These are phyloP conservation scores for Myxozyma nipponensis DNA, from an alignment of 805 yeast genomes.

Conservation along the genomic window DNA sequence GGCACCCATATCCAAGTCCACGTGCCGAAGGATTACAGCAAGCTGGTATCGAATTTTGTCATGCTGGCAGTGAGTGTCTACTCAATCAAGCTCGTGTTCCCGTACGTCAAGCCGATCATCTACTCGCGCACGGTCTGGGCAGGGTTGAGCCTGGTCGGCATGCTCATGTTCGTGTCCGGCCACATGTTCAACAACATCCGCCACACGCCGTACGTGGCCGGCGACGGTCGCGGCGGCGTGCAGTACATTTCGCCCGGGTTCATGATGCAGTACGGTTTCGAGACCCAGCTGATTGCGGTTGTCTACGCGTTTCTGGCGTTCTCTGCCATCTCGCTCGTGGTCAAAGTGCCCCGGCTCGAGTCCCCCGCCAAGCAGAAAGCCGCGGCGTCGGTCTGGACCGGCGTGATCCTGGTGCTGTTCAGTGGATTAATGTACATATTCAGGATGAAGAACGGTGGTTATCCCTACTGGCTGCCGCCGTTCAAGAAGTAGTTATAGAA, in stretches of 20 bases:
- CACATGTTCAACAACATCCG: conserved; percentile 92
- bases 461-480: conserved; percentile 61
- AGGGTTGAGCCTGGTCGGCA: conserved; percentile 53
- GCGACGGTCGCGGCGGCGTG: conserved; percentile 41
- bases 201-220: conserved; percentile 53
- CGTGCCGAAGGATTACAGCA: conserved; percentile 36
- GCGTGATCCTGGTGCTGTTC: conserved; percentile 52
- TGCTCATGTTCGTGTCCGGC: conserved; percentile 76
- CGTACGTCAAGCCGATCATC: conserved; percentile 17
- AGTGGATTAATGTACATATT: conserved; percentile 65
- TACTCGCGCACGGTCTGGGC: conserved; percentile 53
- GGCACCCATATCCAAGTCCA: conserved; percentile 29
- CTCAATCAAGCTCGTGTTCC: conserved; percentile 14
- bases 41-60: conserved; percentile 18
- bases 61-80: conserved; percentile 4
- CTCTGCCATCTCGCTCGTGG: conserved; percentile 54
- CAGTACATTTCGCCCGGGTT: conserved; percentile 63
- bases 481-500: conserved; percentile 9
- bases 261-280: conserved; percentile 76
- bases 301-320: conserved; percentile 59
- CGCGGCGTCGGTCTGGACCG: conserved; percentile 46
- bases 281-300: conserved; percentile 79
- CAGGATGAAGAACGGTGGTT: conserved; percentile 65
- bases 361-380: conserved; percentile 48
- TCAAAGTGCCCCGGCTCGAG: conserved; percentile 50